Base-by-base conservation (phyloP, 2,329 filamentous ascomycete species). In the Chaetomium strumarium region DNA sequence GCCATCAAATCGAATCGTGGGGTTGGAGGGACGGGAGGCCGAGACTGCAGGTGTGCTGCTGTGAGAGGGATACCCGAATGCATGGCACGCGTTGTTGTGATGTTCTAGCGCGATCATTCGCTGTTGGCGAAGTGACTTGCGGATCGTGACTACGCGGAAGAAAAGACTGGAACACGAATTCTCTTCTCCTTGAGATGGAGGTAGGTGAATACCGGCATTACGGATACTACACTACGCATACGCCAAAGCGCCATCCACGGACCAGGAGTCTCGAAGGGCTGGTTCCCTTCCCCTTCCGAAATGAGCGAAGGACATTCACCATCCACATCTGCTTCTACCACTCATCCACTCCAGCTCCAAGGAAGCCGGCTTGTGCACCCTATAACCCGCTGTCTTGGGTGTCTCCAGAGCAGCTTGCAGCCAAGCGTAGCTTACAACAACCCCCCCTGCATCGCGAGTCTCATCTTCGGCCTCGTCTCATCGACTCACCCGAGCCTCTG, bases 1-100 rank as follows among this genome's bases (percentile, higher is more conserved):
- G 29, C 12, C 46, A 50, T 13, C 49, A 46, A 56, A 53, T 51
- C 49, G 50, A 56, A 53, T 51, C 38, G 46, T n/a, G 24, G 31
- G 33, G 16, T 38, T 36, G 41, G 31, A 48, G 38, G 44, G 10
- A 16, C 34, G 17, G 8, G 17, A 17, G 43, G 24, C 17, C 24
- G 16, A 33, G n/a, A 34, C 31, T 49, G 9, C 41, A n/a, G n/a
- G 30, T 17, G 19, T 12, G 13, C 9, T 19, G 24, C 6, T 17
- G 36, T 29, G 14, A 2, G 34, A n/a, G 34, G 7, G 12, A 16
- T n/a, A 14, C 12, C 20, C 39, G 10, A n/a, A 24, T 8, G 34
- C 13, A 37, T 5, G 34, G 14, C 13, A 11, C 38, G 12, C 8
- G 17, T 17, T 43, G 33, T 38, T 20, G n/a, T 30, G 31, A 38